Base-by-base conservation (phyloP, 257 asterid genomes). In the Fraxinus pennsylvanica region DNA sequence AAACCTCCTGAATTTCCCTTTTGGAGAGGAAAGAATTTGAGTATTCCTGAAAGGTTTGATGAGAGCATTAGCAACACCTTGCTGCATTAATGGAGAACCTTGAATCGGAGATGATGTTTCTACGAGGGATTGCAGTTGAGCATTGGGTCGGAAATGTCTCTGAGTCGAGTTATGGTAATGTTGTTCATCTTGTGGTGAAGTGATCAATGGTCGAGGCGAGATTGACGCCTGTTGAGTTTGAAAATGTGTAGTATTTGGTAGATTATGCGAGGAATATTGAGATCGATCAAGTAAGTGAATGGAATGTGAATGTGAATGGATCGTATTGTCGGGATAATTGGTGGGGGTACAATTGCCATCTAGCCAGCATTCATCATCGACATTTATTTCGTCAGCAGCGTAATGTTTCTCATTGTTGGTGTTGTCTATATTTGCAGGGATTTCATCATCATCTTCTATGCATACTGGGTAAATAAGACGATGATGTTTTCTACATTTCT, bases 401-500 rank as follows among this genome's bases (percentile, higher is more conserved):
- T 63, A 35, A 73, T 43, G 52, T 5, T 74, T 67, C 33, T 50
- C 22, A 25, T 39, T 59, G 77, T 2, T 8, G 21, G 1, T 73
- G 6, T 6, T 29, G 71, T 50, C 1, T 14, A 12, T 21, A 35
- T 57, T 54, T 78, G 68, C 39, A 38, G 35, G 78, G 61, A 27
- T 78, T 45, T 76, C 76, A 10, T 68, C 79, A 6, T 82, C 77
- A 6, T 82, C 75, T 9, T 29, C 65, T 45, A 41, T 15, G 30
- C 30, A 73, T 32, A 75, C 71, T 17, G 91, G 87, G 76, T 83
- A 86, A 21, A 84, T 50, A 17, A 85, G 90, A 52, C 82, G 82
- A 57, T 83, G 79, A 61, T 84, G 85, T 65, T 82, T 84, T 35
- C 50, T 75, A 74, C 91, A 84, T 82, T 85, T 88, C 84, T 89